Evolutionary conservation across 2,329 filamentous ascomycete species (phyloP).

Genomic region (Fusarium sp.): DNA sequence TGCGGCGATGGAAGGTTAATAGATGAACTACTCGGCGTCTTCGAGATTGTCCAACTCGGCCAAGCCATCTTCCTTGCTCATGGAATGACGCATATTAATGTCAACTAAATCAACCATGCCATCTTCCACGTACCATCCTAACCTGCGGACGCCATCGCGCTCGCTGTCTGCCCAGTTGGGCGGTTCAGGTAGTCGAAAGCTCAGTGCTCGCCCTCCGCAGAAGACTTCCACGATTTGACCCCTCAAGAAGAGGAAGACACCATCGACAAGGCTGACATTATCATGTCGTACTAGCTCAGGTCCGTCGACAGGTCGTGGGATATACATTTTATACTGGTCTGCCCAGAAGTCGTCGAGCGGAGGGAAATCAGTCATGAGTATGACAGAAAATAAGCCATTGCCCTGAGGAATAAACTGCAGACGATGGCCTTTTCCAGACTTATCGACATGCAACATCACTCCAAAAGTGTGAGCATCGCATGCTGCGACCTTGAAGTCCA

Average conservation of each 20-base stretch:
- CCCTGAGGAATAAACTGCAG: slow-evolving; percentile 41
- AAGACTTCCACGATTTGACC: slow-evolving; percentile 46
- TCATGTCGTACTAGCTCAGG: slow-evolving; percentile 51
- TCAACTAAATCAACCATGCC: slow-evolving; percentile 45
- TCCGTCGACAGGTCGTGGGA: slow-evolving; percentile 49
- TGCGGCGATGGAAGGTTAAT: slow-evolving; percentile 9
- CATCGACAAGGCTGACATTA: slow-evolving; percentile 41
- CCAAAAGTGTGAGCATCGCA: slow-evolving; percentile 47
- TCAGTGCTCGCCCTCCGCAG: slow-evolving; percentile 47
- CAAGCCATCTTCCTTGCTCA: slow-evolving; percentile 24
- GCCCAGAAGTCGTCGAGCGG: slow-evolving; percentile 54
- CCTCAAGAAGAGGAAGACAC: slow-evolving; percentile 42
- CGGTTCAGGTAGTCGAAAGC: slow-evolving; percentile 44
- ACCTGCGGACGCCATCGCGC: slow-evolving; percentile 32
- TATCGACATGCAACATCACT: slow-evolving; percentile 46
- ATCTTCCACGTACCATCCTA: slow-evolving; percentile 49
- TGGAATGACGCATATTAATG: slow-evolving; percentile 41
- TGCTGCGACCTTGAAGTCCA: slow-evolving; percentile 41
- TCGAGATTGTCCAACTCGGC: slow-evolving; percentile 35
- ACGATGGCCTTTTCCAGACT: slow-evolving; percentile 42
- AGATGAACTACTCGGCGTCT: slow-evolving; percentile 34
- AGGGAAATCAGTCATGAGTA: slow-evolving; percentile 47
- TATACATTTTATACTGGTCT: slow-evolving; percentile 50
- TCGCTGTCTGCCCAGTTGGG: slow-evolving; percentile 11
- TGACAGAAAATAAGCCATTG: slow-evolving; percentile 43